Evolutionary conservation across 106 monocot species (phyloP), one percentile per base, ranked within the genome.

Genomic region (Allium sativum): DNA sequence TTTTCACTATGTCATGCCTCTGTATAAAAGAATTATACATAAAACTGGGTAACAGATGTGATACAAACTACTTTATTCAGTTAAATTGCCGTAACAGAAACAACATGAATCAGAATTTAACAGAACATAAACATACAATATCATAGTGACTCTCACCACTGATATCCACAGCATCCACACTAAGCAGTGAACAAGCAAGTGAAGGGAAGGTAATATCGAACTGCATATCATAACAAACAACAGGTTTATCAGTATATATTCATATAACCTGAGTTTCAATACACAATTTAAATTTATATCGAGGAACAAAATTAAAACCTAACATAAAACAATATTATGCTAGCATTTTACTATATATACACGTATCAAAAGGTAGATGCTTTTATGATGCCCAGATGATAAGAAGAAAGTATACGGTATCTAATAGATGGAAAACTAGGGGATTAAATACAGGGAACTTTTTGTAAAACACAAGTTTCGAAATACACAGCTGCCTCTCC

Each of bases 131-230:
- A 71, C 86, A 56, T 90, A 96, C 95, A 54, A 96, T 87, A 76
- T 96, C 84, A 74, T 84, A 91, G 61, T 96, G 95, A 56, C 82
- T 87, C 81, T 96, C 95, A 47, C 95, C 95, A 64, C 95, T 96
- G 67, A 96, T 87, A 77, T 96, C 95, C 79, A 87, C 68, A 7
- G 95, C 80, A 76, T 96, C 95, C 47, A 96, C 76, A 67, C 87
- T 87, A 55, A 96, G 72, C 68, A 96, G 84, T 18, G 95, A 90
- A 61, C 95, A 96, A 69, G 95, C 84, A 58, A 96, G 70, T 18
- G 75, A 70, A 41, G 95, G 95, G 59, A 96, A 96, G 10, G 84
- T 84, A 21, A 96, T 68, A 80, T 96, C 95, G 82, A 96, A 96
- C 95, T 96, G 95, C 83, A 80, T 19, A 68, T 18, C 14, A 19